phyloP scores from a whole-genome alignment of 352 stramenopile genomes.

The Lagenidium giganteum region DNA sequence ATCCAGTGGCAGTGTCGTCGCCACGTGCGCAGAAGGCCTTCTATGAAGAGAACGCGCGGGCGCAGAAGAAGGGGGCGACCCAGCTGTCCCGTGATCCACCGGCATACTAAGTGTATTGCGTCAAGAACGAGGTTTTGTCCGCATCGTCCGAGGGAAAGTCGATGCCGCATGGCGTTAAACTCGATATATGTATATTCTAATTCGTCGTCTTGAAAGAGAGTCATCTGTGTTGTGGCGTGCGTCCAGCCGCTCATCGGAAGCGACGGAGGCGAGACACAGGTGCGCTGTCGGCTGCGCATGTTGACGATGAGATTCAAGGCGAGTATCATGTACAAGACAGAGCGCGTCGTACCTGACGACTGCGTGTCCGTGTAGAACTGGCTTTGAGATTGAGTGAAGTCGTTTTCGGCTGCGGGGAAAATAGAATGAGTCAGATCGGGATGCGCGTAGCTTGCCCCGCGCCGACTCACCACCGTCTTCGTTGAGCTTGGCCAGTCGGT shows the following conservation, averaged over 20 bases:
- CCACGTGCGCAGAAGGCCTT: slow-evolving; percentile 30
- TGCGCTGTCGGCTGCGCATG: slow-evolving; percentile 13
- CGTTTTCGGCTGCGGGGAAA: slow-evolving; percentile 7
- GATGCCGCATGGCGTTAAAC: no score
- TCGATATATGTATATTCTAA: no score
- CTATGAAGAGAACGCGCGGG: slow-evolving; percentile 16
- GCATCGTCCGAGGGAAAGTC: no score
- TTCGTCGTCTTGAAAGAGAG: no score
- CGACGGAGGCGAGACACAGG: slow-evolving; percentile 45
- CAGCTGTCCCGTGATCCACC: slow-evolving; percentile 2
- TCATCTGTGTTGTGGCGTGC: neutral
- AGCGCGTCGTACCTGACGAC: slow-evolving; percentile 1
- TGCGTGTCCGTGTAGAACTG: slow-evolving; percentile 18
- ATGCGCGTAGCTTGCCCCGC: no score
- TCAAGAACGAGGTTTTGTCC: no score
- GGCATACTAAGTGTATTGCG: no score
- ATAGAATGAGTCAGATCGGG: no score
- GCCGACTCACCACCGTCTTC: slow-evolving; percentile 28
- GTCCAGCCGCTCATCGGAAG: slow-evolving; percentile 26
- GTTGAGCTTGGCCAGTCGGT: slow-evolving; percentile 56
- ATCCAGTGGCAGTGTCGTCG: slow-evolving; percentile 53
- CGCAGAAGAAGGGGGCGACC: slow-evolving; percentile 4
- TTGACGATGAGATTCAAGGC: neutral
- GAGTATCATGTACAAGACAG: neutral
- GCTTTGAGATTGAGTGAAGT: slow-evolving; percentile 20